Percentiles rank a stretch among this genome's conserved stretches.
Conservation (phyloP, 352 stramenopile species). For the Pseudoperonospora humuli region DNA sequence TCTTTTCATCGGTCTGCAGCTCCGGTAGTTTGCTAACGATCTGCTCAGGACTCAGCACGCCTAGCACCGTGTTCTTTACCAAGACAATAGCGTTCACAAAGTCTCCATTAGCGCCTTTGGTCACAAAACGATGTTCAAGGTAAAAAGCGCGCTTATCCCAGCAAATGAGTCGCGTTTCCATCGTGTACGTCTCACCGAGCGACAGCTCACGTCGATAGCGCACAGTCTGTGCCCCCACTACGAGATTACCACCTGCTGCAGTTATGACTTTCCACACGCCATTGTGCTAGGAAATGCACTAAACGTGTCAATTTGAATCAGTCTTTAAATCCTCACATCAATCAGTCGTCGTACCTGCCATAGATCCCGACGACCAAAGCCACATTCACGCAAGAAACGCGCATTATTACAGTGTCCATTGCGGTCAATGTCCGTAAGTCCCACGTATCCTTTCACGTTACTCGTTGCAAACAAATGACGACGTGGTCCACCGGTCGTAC, state of each 20-base stretch:
- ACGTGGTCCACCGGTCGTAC: conserved; percentile 15
- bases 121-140: conserved; percentile 82
- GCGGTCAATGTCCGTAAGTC: conserved; percentile 67
- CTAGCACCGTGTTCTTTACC: conserved; percentile 84
- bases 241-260: conserved; percentile 52
- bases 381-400: conserved; percentile 77
- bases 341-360: conserved; percentile 54
- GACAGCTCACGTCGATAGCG: conserved; percentile 77
- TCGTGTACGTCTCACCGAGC: conserved; percentile 54
- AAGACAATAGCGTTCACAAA: conserved; percentile 83
- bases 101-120: conserved; percentile 16
- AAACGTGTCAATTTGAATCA: neutral
- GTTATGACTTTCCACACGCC: conserved; percentile 65
- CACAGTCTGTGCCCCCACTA: conserved; percentile 74
- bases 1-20: conserved; percentile 21
- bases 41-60: conserved; percentile 42
- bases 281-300: conserved; percentile 35
- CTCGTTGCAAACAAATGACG: conserved; percentile 48
- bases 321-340: neutral
- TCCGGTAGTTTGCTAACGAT: conserved; percentile 55
- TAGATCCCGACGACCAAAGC: conserved; percentile 65
- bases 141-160: conserved; percentile 83
- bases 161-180: conserved; percentile 68
- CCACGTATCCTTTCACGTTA: conserved; percentile 35
- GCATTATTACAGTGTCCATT: conserved; percentile 86